Conservation (phyloP, 148 eudicot species). For the Cornus suecica region DNA sequence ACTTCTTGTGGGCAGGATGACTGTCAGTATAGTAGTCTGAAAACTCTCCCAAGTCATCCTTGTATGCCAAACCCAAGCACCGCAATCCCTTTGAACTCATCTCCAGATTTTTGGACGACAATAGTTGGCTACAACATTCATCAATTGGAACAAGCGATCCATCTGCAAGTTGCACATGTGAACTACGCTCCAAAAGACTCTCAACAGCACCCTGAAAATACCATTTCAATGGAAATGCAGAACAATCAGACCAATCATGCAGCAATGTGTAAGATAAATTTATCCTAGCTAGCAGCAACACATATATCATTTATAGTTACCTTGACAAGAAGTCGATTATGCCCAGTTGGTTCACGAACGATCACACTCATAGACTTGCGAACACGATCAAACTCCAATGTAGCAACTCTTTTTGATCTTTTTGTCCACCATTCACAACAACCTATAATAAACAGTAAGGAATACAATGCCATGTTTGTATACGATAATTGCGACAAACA, state of each 20-base stretch:
- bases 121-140: slow-evolving; percentile 54
- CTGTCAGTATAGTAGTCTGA: slow-evolving; percentile 47
- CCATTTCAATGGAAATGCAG: slow-evolving; percentile 5
- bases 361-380: slow-evolving; percentile 95
- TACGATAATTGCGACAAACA: neutral
- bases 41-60: slow-evolving; percentile 71
- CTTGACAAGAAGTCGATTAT: slow-evolving; percentile 79
- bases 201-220: slow-evolving; percentile 83
- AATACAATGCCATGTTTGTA: neutral
- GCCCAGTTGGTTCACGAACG: slow-evolving; percentile 58
- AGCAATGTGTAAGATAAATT: neutral
- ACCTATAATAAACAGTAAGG: slow-evolving; percentile 27
- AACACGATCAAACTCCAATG: slow-evolving; percentile 82
- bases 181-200: slow-evolving; percentile 72
- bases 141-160: slow-evolving; percentile 67
- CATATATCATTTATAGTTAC: too few relatives aligned
- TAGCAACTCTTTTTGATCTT: slow-evolving; percentile 67
- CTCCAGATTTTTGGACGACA: slow-evolving; percentile 51
- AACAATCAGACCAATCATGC: neutral
- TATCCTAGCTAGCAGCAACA: too few relatives aligned
- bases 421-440: slow-evolving; percentile 80
- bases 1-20: slow-evolving; percentile 78
- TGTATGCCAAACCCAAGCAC: slow-evolving; percentile 80
- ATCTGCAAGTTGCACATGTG: slow-evolving; percentile 76
- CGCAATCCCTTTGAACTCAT: slow-evolving; percentile 88